Conservation (phyloP, 176 grass and related monocot genomes). For the Cenchrus fungigraminus region DNA sequence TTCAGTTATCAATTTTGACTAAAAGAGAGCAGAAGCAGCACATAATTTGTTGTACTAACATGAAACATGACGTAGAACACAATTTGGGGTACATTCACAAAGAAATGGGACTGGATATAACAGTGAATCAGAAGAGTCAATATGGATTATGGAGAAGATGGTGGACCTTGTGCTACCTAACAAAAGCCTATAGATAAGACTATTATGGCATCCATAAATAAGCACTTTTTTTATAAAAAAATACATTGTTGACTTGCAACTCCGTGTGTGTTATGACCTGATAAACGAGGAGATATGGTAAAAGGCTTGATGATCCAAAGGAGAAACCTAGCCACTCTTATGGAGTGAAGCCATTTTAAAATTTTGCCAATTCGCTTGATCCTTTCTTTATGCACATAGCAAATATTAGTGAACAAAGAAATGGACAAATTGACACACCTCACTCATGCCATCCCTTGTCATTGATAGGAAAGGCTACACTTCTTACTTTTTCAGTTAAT, state of each 20-base stretch:
- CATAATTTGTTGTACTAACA: not conserved
- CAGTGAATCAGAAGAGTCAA: slow-evolving; percentile 18
- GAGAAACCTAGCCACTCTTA: not conserved
- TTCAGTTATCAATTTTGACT: slow-evolving; percentile 19
- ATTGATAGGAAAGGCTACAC: not conserved
- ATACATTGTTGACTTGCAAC: not conserved
- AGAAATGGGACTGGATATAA: slow-evolving; percentile 1
- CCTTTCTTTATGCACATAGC: not conserved
- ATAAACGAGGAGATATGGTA: not conserved
- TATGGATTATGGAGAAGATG: not conserved
- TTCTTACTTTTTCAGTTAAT: not conserved
- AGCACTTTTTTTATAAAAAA: not conserved
- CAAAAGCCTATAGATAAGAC: not conserved
- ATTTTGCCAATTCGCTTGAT: not conserved
- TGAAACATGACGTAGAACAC: not conserved
- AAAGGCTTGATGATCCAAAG: not conserved
- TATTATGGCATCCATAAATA: not conserved
- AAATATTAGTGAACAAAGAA: not conserved
- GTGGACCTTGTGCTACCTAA: not conserved
- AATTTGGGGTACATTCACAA: slow-evolving; percentile 6
- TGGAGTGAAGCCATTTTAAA: not conserved
- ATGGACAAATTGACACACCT: not conserved
- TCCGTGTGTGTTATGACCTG: not conserved
- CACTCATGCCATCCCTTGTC: not conserved
- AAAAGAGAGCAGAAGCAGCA: slow-evolving; percentile 18